Base-by-base conservation (phyloP, 208 protist genomes). In the Polymyxa betae region DNA sequence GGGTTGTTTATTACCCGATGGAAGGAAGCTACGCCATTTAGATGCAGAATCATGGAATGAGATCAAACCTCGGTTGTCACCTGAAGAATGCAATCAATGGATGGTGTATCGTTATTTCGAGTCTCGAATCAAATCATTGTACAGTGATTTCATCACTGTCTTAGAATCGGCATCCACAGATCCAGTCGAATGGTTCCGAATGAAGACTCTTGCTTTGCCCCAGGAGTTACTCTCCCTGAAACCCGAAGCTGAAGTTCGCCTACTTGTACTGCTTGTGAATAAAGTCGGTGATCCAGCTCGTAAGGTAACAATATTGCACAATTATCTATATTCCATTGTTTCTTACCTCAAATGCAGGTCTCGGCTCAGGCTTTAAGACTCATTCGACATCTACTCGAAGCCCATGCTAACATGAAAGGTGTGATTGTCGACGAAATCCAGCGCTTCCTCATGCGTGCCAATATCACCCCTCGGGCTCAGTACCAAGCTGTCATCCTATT, bases 201-300 rank as follows among this genome's bases (percentile, higher is more conserved):
- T 82, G 12, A n/a, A 24, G 38, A 0, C 32, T 12, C n/a, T 92
- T 12, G 44, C 60, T 49, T 45, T 90, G 38, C 29, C 92, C 35
- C 88, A 49, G 38, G 88, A 92, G 38, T 54, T 92, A 16, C 38
- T 89, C 29, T n/a, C 60, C 5, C 24, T 0, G 24, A 92, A 90
- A 54, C 38, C 91, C n/a, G 91, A 92, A 52, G 29, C 5, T 35
- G 66, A 89, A 46, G 38, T 52, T 35, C 32, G 40, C 46, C 35
- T 93, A n/a, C 52, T 93, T 12, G 35, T 88, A 24, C 10, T 89
- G 0, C 29, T 93, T 32, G 92, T 91, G 38, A 93, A 93, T 77
- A 93, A 93, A 49, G 38, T 93, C 24, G 92, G 92, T 0, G 92
- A 93, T 60, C 89, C 46, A 0, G 68, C 72, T 0, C 54, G 89